These are phyloP conservation scores for Circinella minor DNA, from an alignment of 371 early-diverging fungal species.

Conservation along the genomic window DNA sequence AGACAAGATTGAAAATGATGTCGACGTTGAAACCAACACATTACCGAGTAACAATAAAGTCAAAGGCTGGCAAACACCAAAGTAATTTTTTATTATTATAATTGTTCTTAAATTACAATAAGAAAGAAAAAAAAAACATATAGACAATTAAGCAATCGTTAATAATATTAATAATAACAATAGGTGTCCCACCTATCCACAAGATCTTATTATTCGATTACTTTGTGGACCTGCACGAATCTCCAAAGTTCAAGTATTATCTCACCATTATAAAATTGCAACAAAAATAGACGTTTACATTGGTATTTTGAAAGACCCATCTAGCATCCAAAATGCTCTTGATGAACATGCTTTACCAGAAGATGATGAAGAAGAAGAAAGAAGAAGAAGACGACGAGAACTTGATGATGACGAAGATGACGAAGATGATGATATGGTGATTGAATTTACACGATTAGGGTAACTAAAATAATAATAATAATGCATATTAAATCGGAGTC, in stretches of 20 bases:
- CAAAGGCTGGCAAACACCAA: conserved; percentile 56
- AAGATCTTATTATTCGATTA: conserved; percentile 68
- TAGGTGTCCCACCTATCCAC: conserved; percentile 78
- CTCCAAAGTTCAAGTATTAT: conserved; percentile 72
- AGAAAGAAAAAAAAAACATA: too few relatives aligned
- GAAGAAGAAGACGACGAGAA: conserved; percentile 18
- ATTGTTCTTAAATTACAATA: too few relatives aligned
- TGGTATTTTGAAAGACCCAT: conserved; percentile 43
- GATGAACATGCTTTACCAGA: conserved; percentile 12
- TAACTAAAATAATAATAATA: conserved; percentile 15
- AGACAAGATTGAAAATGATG: conserved; percentile 16
- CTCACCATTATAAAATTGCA: conserved; percentile 85
- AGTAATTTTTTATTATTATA: conserved; percentile 27
- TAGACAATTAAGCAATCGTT: neutral
- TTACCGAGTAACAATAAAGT: conserved; percentile 29
- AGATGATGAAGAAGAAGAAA: conserved; percentile 17
- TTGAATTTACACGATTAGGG: conserved; percentile 47
- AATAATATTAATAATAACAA: neutral
- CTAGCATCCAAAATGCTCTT: conserved; percentile 19
- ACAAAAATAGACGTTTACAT: conserved; percentile 76
- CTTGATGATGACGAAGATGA: conserved; percentile 1
- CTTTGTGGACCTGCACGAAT: conserved; percentile 64
- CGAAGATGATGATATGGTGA: conserved; percentile 29
- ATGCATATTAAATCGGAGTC: neutral
- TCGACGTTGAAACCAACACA: conserved; percentile 19